Percentiles rank a stretch among this genome's conserved stretches.
Conservation (phyloP, 2,329 filamentous ascomycete genomes). For the Exserohilum rostratum region DNA sequence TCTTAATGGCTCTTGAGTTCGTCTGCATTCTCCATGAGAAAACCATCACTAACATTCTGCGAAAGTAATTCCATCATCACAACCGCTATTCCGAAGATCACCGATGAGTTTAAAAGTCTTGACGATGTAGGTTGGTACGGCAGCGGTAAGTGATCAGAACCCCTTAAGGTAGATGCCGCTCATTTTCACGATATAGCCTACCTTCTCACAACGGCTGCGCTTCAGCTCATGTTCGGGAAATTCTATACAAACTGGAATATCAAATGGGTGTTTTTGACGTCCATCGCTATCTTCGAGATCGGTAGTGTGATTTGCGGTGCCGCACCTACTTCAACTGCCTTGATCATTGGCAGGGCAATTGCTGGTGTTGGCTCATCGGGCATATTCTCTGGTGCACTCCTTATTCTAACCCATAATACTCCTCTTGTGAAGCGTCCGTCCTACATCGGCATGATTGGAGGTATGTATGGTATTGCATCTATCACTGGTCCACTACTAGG, state of each 20-base stretch:
- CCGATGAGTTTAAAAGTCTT: neutral
- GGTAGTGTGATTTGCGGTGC: constrained; percentile 48
- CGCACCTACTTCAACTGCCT: constrained; percentile 47
- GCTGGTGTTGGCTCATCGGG: constrained; percentile 55
- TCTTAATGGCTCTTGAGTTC: too few relatives aligned
- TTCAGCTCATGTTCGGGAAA: neutral
- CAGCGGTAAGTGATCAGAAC: neutral
- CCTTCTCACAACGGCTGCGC: neutral
- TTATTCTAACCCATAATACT: constrained; percentile 48
- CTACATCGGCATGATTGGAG: constrained; percentile 47
- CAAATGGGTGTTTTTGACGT: constrained; percentile 32
- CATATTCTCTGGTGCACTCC: constrained; percentile 51
- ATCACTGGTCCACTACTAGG: constrained; percentile 30
- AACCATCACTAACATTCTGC: too few relatives aligned
- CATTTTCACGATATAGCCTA: neutral
- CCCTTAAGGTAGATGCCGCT: too few relatives aligned
- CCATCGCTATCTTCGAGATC: constrained; percentile 30
- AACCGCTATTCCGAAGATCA: neutral
- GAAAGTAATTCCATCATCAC: too few relatives aligned
- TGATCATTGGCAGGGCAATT: constrained; percentile 55
- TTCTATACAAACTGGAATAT: neutral
- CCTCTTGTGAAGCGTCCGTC: constrained; percentile 51
- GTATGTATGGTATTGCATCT: constrained; percentile 50
- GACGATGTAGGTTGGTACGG: neutral
- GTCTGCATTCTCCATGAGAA: too few relatives aligned